These are phyloP conservation scores for Myriosclerotinia duriaeana DNA, from an alignment of 2,329 filamentous ascomycete species.

Conservation along the genomic window DNA sequence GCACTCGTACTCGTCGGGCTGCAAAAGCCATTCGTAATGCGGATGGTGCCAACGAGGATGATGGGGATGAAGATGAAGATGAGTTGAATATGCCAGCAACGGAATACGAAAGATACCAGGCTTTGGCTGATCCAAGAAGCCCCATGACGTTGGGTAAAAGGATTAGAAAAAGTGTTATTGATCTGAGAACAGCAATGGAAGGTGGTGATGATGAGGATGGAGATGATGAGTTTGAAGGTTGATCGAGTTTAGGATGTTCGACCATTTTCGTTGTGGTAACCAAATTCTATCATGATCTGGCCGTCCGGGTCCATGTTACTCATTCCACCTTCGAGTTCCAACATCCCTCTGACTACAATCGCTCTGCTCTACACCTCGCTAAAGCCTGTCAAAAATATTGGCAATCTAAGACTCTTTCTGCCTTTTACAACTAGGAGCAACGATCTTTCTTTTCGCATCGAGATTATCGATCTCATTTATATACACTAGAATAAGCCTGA, in stretches of 20 bases:
- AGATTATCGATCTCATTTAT: neutral
- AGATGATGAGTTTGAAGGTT: constrained; percentile 23
- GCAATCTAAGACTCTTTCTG: neutral
- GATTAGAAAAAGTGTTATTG: constrained; percentile 28
- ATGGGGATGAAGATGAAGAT: constrained; percentile 29
- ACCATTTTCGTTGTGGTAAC: neutral
- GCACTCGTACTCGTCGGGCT: constrained; percentile 32
- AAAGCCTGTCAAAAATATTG: neutral
- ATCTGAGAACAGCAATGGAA: constrained; percentile 21
- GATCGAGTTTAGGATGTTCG: neutral
- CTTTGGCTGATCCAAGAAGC: constrained; percentile 33
- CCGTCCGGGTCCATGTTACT: neutral
- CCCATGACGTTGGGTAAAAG: constrained; percentile 34
- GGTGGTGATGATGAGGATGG: constrained; percentile 23
- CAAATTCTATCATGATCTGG: neutral
- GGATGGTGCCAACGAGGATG: constrained; percentile 27
- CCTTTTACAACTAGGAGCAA: neutral
- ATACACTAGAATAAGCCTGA: neutral
- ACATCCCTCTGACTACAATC: neutral
- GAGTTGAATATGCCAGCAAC: constrained; percentile 29
- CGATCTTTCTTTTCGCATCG: neutral
- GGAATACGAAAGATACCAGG: constrained; percentile 39
- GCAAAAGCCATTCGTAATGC: constrained; percentile 26
- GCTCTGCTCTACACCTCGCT: neutral
- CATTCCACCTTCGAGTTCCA: neutral